phyloP scores from a whole-genome alignment of 148 eudicot genomes.

The Euryodendron excelsum region DNA sequence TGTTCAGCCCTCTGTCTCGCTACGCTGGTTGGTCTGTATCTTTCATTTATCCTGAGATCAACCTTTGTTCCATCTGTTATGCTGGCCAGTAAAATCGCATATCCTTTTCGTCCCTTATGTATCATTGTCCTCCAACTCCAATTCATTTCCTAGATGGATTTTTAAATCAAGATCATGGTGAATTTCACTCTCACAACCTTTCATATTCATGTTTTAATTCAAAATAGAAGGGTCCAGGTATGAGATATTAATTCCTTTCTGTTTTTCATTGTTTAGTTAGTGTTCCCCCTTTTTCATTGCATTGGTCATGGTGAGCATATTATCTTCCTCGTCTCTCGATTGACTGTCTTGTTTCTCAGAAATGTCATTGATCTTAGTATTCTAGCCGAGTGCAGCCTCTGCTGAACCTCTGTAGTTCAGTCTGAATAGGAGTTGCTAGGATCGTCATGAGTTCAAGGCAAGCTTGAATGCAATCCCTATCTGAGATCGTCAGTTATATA shows the following conservation, averaged over 20 bases:
- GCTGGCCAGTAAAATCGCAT: background rate
- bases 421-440: background rate
- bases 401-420: background rate
- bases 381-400: background rate
- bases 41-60: background rate
- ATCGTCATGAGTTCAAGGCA: background rate
- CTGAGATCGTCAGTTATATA: background rate
- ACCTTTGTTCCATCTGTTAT: background rate
- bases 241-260: too few species aligned
- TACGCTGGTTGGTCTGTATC: background rate
- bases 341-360: background rate
- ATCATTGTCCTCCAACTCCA: background rate
- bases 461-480: background rate
- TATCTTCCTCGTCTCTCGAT: too few species aligned
- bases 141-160: background rate
- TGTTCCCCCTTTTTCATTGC: background rate
- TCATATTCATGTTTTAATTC: background rate
- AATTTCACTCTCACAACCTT: background rate
- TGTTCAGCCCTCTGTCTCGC: too few species aligned
- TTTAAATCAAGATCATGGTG: background rate
- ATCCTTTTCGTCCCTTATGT: background rate
- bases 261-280: too few species aligned
- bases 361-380: background rate
- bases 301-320: background rate
- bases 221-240: too few species aligned